These are phyloP conservation scores for Cystobasidiopsis lactophilus DNA, from an alignment of 768 basidiomycete genomes.

Conservation along the genomic window DNA sequence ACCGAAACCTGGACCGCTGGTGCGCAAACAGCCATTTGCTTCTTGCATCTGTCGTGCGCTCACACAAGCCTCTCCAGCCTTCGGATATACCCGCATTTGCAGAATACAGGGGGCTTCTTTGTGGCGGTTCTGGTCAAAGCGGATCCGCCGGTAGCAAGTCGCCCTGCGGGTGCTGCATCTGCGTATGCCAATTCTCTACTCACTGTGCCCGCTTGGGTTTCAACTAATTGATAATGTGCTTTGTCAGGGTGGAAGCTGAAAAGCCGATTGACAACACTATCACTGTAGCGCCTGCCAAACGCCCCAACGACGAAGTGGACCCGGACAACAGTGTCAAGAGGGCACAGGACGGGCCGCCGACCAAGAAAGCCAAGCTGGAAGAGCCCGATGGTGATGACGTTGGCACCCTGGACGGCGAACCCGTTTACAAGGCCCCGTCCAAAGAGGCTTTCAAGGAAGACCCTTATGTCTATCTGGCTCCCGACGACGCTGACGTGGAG, in stretches of 20 bases:
- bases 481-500: slow-evolving; percentile 45
- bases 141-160: not conserved
- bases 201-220: no score
- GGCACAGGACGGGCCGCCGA: not conserved
- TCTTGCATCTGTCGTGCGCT: not conserved
- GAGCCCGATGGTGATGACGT: no score
- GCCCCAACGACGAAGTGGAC: no score
- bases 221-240: no score
- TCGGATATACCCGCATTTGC: slow-evolving; percentile 79
- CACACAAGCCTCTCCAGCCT: slow-evolving; percentile 32
- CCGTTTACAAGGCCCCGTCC: not conserved
- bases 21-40: slow-evolving; percentile 28
- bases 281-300: no score
- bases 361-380: not conserved
- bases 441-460: slow-evolving; percentile 25
- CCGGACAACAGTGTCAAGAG: not conserved
- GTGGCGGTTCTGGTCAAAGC: slow-evolving; percentile 53
- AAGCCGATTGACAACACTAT: no score
- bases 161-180: no score
- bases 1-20: slow-evolving; percentile 51
- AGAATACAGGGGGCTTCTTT: slow-evolving; percentile 94
- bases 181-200: no score
- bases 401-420: no score
- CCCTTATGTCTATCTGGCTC: slow-evolving; percentile 61
- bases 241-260: no score